phyloP scores from a whole-genome alignment of 73 alveolate species.

The Paramecium primaurelia region DNA sequence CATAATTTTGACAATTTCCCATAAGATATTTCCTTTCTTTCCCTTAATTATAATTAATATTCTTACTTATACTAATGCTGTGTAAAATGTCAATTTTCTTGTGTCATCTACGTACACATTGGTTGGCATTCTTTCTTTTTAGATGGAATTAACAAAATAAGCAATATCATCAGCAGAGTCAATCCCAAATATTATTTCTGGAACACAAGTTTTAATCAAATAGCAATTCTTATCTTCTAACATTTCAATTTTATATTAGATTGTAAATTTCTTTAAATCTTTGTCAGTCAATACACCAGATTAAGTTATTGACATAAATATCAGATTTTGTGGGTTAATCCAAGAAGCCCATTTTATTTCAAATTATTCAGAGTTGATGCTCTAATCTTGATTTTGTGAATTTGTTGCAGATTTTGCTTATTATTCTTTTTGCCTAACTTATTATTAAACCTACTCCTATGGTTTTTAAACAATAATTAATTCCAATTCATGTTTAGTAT shows the following conservation, averaged over 20 bases:
- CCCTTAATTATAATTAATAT: neutral
- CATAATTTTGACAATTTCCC: neutral
- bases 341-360: neutral
- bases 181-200: neutral
- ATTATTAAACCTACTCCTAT: neutral
- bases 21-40: neutral
- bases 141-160: neutral
- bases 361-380: neutral
- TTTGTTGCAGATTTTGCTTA: neutral
- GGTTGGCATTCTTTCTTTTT: neutral
- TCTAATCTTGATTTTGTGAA: neutral
- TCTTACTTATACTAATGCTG: neutral
- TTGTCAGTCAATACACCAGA: neutral
- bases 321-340: neutral
- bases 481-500: neutral
- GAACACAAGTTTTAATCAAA: neutral
- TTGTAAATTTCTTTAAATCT: neutral
- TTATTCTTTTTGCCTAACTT: neutral
- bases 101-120: neutral
- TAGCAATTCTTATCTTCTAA: neutral
- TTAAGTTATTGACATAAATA: neutral
- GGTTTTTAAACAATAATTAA: neutral
- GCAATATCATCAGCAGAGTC: neutral
- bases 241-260: neutral
- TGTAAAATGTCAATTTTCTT: neutral